phyloP scores from a whole-genome alignment of 805 yeast species.

The Candida palmyrensis region DNA sequence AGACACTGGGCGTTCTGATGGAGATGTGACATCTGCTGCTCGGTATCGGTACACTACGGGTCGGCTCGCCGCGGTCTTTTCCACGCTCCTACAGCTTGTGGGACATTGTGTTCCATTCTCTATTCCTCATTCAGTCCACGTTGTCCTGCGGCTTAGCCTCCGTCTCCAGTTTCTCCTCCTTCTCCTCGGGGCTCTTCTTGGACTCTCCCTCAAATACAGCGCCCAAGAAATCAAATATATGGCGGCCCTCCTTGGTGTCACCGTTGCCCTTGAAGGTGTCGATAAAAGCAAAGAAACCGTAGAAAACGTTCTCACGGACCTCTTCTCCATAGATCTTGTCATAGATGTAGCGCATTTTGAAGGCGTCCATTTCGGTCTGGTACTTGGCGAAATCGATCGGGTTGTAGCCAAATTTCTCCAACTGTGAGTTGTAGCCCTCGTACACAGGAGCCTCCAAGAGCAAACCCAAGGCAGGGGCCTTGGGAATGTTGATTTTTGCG shows the following conservation, averaged over 20 bases:
- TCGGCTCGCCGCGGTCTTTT: neutral
- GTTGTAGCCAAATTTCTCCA: slow-evolving; percentile 73
- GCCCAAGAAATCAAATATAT: slow-evolving; percentile 55
- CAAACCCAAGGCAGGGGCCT: slow-evolving; percentile 94
- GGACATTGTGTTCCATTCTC: no score
- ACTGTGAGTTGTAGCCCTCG: slow-evolving; percentile 71
- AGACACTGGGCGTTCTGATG: no score
- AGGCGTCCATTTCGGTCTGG: slow-evolving; percentile 69
- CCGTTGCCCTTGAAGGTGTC: slow-evolving; percentile 59
- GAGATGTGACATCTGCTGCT: neutral
- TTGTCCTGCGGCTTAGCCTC: slow-evolving; percentile 11
- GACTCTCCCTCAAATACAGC: slow-evolving; percentile 36
- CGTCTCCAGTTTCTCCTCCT: neutral
- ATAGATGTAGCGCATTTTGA: slow-evolving; percentile 84
- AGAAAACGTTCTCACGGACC: slow-evolving; percentile 77
- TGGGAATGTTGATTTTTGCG: slow-evolving; percentile 82
- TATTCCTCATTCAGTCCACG: slow-evolving; percentile 10
- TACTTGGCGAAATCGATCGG: slow-evolving; percentile 64
- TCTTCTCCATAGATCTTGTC: slow-evolving; percentile 92
- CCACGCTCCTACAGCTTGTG: neutral
- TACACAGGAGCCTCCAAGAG: slow-evolving; percentile 89
- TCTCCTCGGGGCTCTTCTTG: slow-evolving; percentile 11
- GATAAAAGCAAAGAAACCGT: slow-evolving; percentile 86
- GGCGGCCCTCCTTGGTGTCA: slow-evolving; percentile 45
- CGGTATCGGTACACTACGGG: neutral